Evolutionary conservation across 768 basidiomycete species (phyloP).

Genomic region (Candolleomyces efflorescens): DNA sequence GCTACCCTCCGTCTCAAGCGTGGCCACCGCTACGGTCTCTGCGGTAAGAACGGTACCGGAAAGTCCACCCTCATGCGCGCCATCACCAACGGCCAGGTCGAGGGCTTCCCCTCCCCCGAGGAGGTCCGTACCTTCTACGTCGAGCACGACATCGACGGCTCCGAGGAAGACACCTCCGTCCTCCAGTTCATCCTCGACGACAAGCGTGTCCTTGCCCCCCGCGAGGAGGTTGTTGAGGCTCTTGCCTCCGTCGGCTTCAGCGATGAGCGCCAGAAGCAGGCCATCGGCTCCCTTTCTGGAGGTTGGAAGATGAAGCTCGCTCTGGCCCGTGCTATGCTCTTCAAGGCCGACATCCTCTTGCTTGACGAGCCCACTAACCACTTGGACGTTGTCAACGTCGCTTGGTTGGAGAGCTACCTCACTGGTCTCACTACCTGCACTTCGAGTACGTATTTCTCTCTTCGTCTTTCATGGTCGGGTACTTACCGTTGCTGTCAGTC

Average conservation of each 20-base stretch:
- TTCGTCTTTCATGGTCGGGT: neutral
- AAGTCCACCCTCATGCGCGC: slow-evolving; percentile 95
- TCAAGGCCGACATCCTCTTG: slow-evolving; percentile 95
- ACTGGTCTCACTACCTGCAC: slow-evolving; percentile 85
- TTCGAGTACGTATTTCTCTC: slow-evolving; percentile 55
- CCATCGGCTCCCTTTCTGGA: slow-evolving; percentile 91
- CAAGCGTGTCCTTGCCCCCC: slow-evolving; percentile 68
- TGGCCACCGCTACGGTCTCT: slow-evolving; percentile 97
- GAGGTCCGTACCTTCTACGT: slow-evolving; percentile 99
- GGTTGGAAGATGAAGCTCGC: slow-evolving; percentile 99
- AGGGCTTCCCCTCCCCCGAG: slow-evolving; percentile 96
- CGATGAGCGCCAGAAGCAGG: slow-evolving; percentile 77
- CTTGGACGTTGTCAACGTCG: slow-evolving; percentile 95
- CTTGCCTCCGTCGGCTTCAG: slow-evolving; percentile 91
- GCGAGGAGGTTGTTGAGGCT: slow-evolving; percentile 73
- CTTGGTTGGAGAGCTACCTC: slow-evolving; percentile 96
- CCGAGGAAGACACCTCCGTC: slow-evolving; percentile 88
- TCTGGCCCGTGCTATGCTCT: slow-evolving; percentile 93
- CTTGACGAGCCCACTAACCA: slow-evolving; percentile 98
- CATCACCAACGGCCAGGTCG: slow-evolving; percentile 93
- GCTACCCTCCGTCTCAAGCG: slow-evolving; percentile 96
- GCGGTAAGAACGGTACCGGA: slow-evolving; percentile 98
- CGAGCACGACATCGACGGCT: slow-evolving; percentile 98
- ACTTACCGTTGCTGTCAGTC: slow-evolving; percentile 41
- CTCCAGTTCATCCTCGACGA: slow-evolving; percentile 84